phyloP scores from a whole-genome alignment of 495 filamentous ascomycete genomes.

The Xylaria nigripes region DNA sequence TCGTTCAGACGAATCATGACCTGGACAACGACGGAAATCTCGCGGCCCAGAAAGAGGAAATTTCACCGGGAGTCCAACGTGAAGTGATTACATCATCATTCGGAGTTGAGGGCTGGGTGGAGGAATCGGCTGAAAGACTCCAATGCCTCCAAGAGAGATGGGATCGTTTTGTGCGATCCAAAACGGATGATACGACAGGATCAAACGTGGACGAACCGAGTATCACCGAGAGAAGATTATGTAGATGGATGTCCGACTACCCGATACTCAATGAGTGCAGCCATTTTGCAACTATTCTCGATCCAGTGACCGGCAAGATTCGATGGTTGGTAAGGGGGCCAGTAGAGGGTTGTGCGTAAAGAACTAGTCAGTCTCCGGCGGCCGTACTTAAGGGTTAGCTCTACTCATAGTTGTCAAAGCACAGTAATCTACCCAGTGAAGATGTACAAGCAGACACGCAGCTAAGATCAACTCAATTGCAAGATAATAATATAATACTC shows the following conservation, averaged over 20 bases:
- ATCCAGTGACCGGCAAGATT: slow-evolving; percentile 35
- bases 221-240: slow-evolving; percentile 3
- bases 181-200: background rate
- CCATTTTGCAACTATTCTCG: slow-evolving; percentile 47
- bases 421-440: background rate
- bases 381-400: background rate
- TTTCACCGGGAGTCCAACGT: slow-evolving; percentile 13
- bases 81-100: slow-evolving; percentile 18
- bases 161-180: slow-evolving; percentile 22
- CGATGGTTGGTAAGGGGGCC: slow-evolving; percentile 1
- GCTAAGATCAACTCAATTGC: background rate
- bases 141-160: slow-evolving; percentile 35
- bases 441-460: too few species aligned
- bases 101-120: slow-evolving; percentile 24
- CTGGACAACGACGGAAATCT: slow-evolving; percentile 3
- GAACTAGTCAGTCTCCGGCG: background rate
- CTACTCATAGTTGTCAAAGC: background rate
- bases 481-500: background rate
- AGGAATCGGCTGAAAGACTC: slow-evolving; percentile 34
- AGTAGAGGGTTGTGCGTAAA: background rate
- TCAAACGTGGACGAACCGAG: background rate
- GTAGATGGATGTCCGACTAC: slow-evolving; percentile 38
- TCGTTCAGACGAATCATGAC: slow-evolving; percentile 52
- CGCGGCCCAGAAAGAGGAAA: slow-evolving; percentile 2
- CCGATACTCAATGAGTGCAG: slow-evolving; percentile 46